Conservation (phyloP, 1,139 yeast species). For the Saccharomycopsis hybrid region DNA sequence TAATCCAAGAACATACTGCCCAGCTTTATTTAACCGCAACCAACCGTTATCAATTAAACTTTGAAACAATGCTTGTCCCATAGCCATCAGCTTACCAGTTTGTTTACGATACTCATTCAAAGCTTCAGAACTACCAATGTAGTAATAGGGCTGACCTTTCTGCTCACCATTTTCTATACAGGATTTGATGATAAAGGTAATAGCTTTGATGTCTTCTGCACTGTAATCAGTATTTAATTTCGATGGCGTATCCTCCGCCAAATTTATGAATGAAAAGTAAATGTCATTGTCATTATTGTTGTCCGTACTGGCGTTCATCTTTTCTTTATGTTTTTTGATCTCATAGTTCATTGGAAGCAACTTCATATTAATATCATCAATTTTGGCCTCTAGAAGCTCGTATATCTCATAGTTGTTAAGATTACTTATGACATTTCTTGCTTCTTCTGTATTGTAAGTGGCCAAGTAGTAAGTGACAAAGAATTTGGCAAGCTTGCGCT, state of each 20-base stretch:
- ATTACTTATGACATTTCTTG: neutral
- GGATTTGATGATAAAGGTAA: constrained; percentile 10
- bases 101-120: constrained; percentile 12
- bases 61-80: constrained; percentile 15
- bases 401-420: constrained; percentile 2
- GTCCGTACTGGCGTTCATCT: neutral
- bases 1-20: constrained; percentile 15
- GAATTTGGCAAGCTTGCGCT: constrained; percentile 7
- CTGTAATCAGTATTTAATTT: constrained; percentile 14
- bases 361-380: constrained; percentile 13
- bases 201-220: constrained; percentile 18
- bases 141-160: too few species aligned
- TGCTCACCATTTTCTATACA: constrained; percentile 9
- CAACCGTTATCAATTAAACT: constrained; percentile 17
- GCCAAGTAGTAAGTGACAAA: neutral
- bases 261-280: constrained; percentile 16
- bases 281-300: neutral
- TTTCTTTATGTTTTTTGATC: constrained; percentile 16
- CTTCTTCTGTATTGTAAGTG: neutral
- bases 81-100: constrained; percentile 13
- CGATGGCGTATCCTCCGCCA: constrained; percentile 10
- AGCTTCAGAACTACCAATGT: constrained; percentile 16
- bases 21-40: constrained; percentile 5
- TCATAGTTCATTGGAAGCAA: constrained; percentile 17
- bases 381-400: constrained; percentile 7